Percentiles rank a stretch among this genome's conserved stretches.
phyloP scores from a whole-genome alignment of 2,329 filamentous ascomycete species.

The Mariannaea sp. region DNA sequence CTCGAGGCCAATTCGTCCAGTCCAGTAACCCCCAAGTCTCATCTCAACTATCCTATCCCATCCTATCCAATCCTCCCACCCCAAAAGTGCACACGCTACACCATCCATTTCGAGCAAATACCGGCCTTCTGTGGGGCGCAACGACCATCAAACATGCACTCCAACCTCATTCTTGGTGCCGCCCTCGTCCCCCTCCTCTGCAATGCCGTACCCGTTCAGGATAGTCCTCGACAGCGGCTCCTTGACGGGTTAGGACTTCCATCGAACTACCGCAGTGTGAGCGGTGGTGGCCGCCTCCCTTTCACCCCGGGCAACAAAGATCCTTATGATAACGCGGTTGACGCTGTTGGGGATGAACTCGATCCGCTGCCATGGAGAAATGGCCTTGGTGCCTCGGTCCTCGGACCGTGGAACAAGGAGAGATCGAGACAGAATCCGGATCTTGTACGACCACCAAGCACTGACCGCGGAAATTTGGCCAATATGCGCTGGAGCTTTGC shows the following conservation, averaged over 20 bases:
- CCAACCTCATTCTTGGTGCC: constrained; percentile 17
- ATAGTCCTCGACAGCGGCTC: constrained; percentile 61
- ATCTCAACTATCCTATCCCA: background rate
- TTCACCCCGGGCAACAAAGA: constrained; percentile 66
- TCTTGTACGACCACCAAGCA: constrained; percentile 71
- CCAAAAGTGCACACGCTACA: constrained; percentile 7
- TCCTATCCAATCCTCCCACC: no score
- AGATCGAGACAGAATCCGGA: constrained; percentile 74
- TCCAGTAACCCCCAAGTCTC: constrained; percentile 5
- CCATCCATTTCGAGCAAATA: background rate
- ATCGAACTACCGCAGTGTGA: constrained; percentile 46
- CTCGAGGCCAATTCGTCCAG: background rate
- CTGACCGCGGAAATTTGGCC: constrained; percentile 70
- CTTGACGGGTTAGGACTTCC: constrained; percentile 55
- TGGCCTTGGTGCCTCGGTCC: constrained; percentile 66
- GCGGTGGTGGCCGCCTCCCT: constrained; percentile 47
- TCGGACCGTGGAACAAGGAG: constrained; percentile 71
- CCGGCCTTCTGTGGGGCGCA: background rate
- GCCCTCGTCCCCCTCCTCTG: constrained; percentile 23
- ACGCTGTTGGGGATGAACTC: constrained; percentile 62
- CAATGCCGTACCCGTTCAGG: constrained; percentile 40
- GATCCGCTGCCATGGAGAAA: constrained; percentile 69
- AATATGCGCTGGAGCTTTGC: constrained; percentile 77
- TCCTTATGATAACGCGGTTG: constrained; percentile 65
- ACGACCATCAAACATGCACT: constrained; percentile 25